Evolutionary conservation across 225 moss, liverwort and hornwort species (phyloP).

Genomic region (Sphagnum contortum): DNA sequence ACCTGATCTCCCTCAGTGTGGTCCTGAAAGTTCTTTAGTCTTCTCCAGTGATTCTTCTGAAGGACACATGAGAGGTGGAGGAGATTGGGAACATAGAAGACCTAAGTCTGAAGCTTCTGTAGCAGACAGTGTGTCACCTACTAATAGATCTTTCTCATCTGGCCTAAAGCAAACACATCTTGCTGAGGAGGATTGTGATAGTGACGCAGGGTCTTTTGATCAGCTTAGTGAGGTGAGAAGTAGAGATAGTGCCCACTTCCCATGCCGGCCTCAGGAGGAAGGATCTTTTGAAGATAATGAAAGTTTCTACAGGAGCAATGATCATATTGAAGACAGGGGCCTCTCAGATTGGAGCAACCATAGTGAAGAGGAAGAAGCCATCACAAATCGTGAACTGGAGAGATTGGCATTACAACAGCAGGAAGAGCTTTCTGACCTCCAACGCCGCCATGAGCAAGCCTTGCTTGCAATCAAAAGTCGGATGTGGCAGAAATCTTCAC

Average conservation of each 20-base stretch:
- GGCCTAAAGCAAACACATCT: slow-evolving; percentile 23
- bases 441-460: slow-evolving; percentile 39
- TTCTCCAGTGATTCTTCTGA: slow-evolving; percentile 64
- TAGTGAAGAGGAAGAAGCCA: slow-evolving; percentile 40
- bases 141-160: slow-evolving; percentile 8
- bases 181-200: slow-evolving; percentile 13
- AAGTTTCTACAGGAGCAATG: background rate
- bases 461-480: slow-evolving; percentile 26
- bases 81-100: slow-evolving; percentile 26
- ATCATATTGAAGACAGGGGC: too few species aligned
- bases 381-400: slow-evolving; percentile 34
- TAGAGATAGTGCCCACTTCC: slow-evolving; percentile 35
- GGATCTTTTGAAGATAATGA: slow-evolving; percentile 30
- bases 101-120: slow-evolving; percentile 36
- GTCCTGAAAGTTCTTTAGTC: slow-evolving; percentile 37
- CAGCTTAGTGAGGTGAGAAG: slow-evolving; percentile 50
- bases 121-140: slow-evolving; percentile 23
- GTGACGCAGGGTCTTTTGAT: slow-evolving; percentile 27
- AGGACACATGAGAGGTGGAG: slow-evolving; percentile 28
- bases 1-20: slow-evolving; percentile 40
- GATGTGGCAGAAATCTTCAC: slow-evolving; percentile 15
- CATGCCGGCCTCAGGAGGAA: slow-evolving; percentile 51
- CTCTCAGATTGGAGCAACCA: slow-evolving; percentile 18
- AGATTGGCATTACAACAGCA: slow-evolving; percentile 38
- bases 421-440: slow-evolving; percentile 35